Evolutionary conservation across 2,329 filamentous ascomycete species (phyloP).

Genomic region (Biscogniauxia marginata): DNA sequence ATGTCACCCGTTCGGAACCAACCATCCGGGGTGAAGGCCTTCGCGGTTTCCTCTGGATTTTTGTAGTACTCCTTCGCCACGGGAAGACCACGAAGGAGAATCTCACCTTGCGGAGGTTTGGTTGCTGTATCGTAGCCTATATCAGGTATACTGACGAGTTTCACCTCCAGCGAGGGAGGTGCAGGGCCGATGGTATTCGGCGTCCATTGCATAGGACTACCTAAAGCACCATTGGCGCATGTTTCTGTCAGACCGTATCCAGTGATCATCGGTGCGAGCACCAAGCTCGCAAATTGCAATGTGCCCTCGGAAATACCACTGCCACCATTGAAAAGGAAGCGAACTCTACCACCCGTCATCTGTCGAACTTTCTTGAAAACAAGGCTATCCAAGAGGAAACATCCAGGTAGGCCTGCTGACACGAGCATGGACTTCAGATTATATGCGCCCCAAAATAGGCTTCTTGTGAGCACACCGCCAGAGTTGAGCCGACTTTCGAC

Average conservation of each 20-base stretch:
- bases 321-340: constrained; percentile 92
- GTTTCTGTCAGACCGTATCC: constrained; percentile 97
- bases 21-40: constrained; percentile 75
- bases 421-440: constrained; percentile 60
- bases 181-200: constrained; percentile 74
- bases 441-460: constrained; percentile 72
- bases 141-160: constrained; percentile 87
- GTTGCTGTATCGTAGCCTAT: constrained; percentile 78
- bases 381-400: constrained; percentile 70
- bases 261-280: constrained; percentile 88
- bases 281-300: constrained; percentile 85
- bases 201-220: constrained; percentile 83
- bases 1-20: constrained; percentile 99
- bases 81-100: constrained; percentile 78
- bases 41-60: constrained; percentile 80
- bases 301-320: constrained; percentile 87
- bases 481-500: constrained; percentile 76
- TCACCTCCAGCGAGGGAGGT: constrained; percentile 76
- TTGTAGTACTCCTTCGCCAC: constrained; percentile 80
- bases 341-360: constrained; percentile 82
- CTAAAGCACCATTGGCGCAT: constrained; percentile 76
- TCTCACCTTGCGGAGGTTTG: constrained; percentile 83
- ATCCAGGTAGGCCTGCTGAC: constrained; percentile 60
- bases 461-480: constrained; percentile 66
- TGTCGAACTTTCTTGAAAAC: constrained; percentile 93